Conservation (phyloP, 2,329 filamentous ascomycete genomes). For the Sphaerostilbella broomeana region DNA sequence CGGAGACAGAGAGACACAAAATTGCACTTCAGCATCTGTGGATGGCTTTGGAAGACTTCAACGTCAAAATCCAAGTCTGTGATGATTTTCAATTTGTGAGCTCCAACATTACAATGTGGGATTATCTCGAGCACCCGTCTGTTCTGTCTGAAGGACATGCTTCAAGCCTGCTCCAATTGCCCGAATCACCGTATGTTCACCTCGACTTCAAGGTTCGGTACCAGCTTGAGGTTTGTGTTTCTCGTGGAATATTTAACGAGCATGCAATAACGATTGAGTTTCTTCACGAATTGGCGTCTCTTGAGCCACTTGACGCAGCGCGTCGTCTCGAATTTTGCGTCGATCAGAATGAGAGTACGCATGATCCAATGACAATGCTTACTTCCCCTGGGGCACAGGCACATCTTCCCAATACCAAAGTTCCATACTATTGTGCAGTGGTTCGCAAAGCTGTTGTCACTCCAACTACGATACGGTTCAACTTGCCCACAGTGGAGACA, state of each 20-base stretch:
- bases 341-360: conserved; percentile 54
- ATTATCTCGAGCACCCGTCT: conserved; percentile 23
- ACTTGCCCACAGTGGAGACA: conserved; percentile 71
- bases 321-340: conserved; percentile 69
- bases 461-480: conserved; percentile 73
- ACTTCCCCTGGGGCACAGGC: conserved; percentile 41
- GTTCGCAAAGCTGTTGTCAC: conserved; percentile 75
- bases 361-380: conserved; percentile 69
- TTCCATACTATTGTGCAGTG: conserved; percentile 67
- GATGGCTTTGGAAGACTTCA: conserved; percentile 62
- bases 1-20: conserved; percentile 18
- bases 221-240: conserved; percentile 90
- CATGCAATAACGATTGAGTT: conserved; percentile 65
- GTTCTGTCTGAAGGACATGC: conserved; percentile 18
- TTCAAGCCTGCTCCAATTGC: conserved; percentile 22
- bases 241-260: conserved; percentile 68
- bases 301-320: conserved; percentile 44
- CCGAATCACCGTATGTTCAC: conserved; percentile 17
- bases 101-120: conserved; percentile 23
- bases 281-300: conserved; percentile 49
- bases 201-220: conserved; percentile 73
- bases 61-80: conserved; percentile 48
- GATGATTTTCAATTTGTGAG: conserved; percentile 35
- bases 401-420: conserved; percentile 41
- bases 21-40: conserved; percentile 37